Percentiles rank a stretch among this genome's conserved stretches.
phyloP scores from a whole-genome alignment of 2,329 filamentous ascomycete genomes.

The Sarocladiaceae sp. region DNA sequence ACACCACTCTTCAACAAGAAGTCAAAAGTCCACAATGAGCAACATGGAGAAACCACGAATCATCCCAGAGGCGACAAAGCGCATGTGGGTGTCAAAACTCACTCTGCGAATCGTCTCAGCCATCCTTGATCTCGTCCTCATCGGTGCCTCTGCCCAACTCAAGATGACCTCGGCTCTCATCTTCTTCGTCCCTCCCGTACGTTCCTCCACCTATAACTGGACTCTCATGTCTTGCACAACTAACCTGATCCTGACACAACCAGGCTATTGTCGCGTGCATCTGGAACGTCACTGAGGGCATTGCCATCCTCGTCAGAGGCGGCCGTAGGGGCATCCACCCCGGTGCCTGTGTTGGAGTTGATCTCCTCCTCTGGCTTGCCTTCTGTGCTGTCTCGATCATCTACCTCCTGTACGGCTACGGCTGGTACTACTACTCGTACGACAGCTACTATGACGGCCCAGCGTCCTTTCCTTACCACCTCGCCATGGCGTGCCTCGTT shows the following conservation, averaged over 20 bases:
- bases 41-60: not conserved
- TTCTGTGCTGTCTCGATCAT: constrained; percentile 7
- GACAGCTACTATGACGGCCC: not conserved
- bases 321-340: constrained; percentile 14
- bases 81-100: constrained; percentile 8
- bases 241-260: too few species aligned
- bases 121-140: constrained; percentile 9
- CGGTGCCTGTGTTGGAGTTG: constrained; percentile 13
- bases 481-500: constrained; percentile 3
- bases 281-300: constrained; percentile 14
- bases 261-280: constrained; percentile 9
- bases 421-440: not conserved
- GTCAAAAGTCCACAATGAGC: not conserved
- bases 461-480: not conserved
- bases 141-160: constrained; percentile 7
- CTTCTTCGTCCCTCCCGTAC: constrained; percentile 10
- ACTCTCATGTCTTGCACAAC: too few species aligned
- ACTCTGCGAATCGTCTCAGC: constrained; percentile 12
- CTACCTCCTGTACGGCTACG: constrained; percentile 6
- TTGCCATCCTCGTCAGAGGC: constrained; percentile 11
- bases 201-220: not conserved
- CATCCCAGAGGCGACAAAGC: not conserved
- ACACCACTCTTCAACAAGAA: not conserved
- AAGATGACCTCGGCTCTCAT: not conserved
- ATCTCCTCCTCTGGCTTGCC: constrained; percentile 14